A percentile compares a stretch with the other conserved stretches of the same genome.
phyloP scores from a whole-genome alignment of 2,329 filamentous ascomycete species.

The Xylariomycetidae sp. region DNA sequence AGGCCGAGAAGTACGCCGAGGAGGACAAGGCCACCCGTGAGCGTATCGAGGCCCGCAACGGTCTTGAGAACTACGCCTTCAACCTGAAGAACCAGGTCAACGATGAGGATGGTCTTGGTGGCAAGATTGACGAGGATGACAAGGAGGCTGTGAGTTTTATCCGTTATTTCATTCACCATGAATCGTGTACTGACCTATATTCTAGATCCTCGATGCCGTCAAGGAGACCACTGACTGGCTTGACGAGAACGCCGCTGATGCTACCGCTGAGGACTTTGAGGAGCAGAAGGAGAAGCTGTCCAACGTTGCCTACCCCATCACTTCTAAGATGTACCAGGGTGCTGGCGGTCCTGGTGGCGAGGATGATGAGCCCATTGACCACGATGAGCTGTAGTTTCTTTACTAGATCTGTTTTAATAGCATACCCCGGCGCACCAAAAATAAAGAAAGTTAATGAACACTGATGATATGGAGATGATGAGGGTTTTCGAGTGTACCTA shows the following conservation, averaged over 20 bases:
- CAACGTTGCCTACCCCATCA: slow-evolving; percentile 95
- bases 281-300: slow-evolving; percentile 99
- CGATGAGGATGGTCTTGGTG: slow-evolving; percentile 92
- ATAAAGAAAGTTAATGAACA: slow-evolving; percentile 25
- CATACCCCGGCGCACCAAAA: slow-evolving; percentile 26
- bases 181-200: slow-evolving; percentile 28
- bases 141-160: slow-evolving; percentile 76
- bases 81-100: slow-evolving; percentile 98
- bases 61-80: slow-evolving; percentile 98
- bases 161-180: not conserved
- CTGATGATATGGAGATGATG: not conserved
- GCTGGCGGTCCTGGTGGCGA: slow-evolving; percentile 59
- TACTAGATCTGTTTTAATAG: slow-evolving; percentile 24
- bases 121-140: slow-evolving; percentile 97
- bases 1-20: slow-evolving; percentile 98
- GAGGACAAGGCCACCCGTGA: slow-evolving; percentile 98
- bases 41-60: slow-evolving; percentile 94
- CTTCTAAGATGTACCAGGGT: slow-evolving; percentile 88
- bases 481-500: not conserved
- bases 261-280: slow-evolving; percentile 90
- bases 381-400: slow-evolving; percentile 71
- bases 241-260: slow-evolving; percentile 85
- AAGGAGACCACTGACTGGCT: slow-evolving; percentile 98
- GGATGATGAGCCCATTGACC: slow-evolving; percentile 64
- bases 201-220: slow-evolving; percentile 80